Percentiles rank a stretch among this genome's conserved stretches.
phyloP scores from a whole-genome alignment of 805 yeast genomes.

The Ogataea pignaliae region DNA sequence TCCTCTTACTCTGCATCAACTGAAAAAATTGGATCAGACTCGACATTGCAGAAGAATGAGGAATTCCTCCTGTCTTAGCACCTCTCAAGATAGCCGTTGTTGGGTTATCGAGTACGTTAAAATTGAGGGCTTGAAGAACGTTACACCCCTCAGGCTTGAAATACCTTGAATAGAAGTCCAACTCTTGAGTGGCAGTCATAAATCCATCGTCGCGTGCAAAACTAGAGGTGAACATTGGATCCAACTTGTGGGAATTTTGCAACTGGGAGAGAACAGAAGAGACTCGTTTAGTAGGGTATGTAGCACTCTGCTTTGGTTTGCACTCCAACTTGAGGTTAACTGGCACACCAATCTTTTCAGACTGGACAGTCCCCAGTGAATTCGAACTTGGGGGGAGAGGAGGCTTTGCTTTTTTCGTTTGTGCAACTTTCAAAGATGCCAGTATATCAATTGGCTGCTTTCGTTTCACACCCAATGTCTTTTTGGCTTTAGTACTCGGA shows the following conservation, averaged over 20 bases:
- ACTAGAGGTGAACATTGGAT: constrained; percentile 17
- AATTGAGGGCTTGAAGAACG: constrained; percentile 20
- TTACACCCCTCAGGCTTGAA: constrained; percentile 7
- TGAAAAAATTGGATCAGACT: constrained; percentile 16
- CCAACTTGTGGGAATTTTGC: constrained; percentile 7
- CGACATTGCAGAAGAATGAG: constrained; percentile 21
- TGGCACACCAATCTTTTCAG: no score
- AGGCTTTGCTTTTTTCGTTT: not conserved
- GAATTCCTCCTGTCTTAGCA: constrained; percentile 14
- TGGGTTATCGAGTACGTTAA: constrained; percentile 20
- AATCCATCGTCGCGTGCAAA: constrained; percentile 35
- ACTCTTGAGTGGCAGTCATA: constrained; percentile 33
- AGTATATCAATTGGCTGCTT: not conserved
- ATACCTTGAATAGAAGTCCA: constrained; percentile 37
- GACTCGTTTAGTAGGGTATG: no score
- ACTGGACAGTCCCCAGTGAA: no score
- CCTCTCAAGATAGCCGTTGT: constrained; percentile 14
- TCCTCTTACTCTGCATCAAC: constrained; percentile 5
- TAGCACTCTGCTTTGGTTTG: no score
- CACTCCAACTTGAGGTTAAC: no score
- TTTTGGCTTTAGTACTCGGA: no score
- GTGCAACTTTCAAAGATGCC: not conserved
- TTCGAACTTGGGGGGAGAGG: no score
- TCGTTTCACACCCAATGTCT: constrained; percentile 1
- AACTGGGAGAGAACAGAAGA: constrained; percentile 6